Evolutionary conservation across 2,329 filamentous ascomycete genomes (phyloP), one percentile per base, ranked within the genome.

Genomic region (Aaosphaeria arxii): DNA sequence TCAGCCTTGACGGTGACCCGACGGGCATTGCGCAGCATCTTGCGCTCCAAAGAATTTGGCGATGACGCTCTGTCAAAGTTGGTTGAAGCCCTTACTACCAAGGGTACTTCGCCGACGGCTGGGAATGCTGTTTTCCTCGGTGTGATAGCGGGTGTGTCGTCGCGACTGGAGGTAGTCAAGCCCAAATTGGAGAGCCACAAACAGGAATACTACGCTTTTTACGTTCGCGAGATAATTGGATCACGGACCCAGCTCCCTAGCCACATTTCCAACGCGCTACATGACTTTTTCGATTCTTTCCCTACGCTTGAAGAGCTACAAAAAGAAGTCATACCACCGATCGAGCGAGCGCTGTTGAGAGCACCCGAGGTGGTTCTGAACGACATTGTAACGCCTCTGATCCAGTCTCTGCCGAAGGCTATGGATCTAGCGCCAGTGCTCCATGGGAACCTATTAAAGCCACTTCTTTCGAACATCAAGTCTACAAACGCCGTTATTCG

Each of bases 301-400:
- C 78, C 87, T 35, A 86, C 82, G 0, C 66, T 82, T 11, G 85
- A 91, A 28, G 91, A 96, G 55, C 67, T 97, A 30, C 81, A 83
- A 45, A 86, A 83, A 54, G 83, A 92, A 40, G 64, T 97, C 31
- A 77, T 95, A 28, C 89, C 91, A 6, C 77, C 90, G 0, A 75
- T 97, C 11, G 94, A 99, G 64, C 96, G 96, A 72, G 86, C 88
- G 5, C 79, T 99, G 47, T 74, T 99, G 41, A 83, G 95, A 65
- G 87, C 92, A 6, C 95, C 94, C 1, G 94, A 99, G 71, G 86
- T 96, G 40, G 84, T 96, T 11, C 76, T 97, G 30, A 85, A 87
- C 58, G 87, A 90, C 53, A 78, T 96, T 28, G 74, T 97, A 43
- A 82, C 86, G 5, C 83, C 87, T 9, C 77, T 97, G 41, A 78